phyloP scores from a whole-genome alignment of 768 basidiomycete genomes.

The Suillus spraguei region DNA sequence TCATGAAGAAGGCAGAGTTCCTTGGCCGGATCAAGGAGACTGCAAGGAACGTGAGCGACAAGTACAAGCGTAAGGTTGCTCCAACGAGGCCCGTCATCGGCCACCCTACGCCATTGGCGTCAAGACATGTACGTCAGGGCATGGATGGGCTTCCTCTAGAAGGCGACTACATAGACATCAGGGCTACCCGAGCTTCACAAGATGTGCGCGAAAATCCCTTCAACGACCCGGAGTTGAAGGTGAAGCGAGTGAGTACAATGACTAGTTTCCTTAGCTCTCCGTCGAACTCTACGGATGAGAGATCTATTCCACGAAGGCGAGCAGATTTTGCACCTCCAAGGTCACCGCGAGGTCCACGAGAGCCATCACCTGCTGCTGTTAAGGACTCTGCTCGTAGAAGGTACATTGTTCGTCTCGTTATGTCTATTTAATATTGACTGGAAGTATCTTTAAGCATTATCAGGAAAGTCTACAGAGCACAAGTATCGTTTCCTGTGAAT shows the following conservation, averaged over 20 bases:
- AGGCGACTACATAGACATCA: slow-evolving; percentile 37
- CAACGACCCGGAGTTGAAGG: slow-evolving; percentile 35
- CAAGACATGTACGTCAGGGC: slow-evolving; percentile 17
- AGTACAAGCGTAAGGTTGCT: slow-evolving; percentile 43
- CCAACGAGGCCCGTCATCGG: slow-evolving; percentile 55
- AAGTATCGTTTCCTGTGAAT: slow-evolving; percentile 37
- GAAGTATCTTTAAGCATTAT: slow-evolving; percentile 44
- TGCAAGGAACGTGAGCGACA: slow-evolving; percentile 70
- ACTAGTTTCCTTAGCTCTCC: slow-evolving; percentile 56
- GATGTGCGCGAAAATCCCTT: slow-evolving; percentile 41
- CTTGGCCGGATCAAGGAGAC: slow-evolving; percentile 62
- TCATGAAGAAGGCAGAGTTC: slow-evolving; percentile 75
- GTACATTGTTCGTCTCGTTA: slow-evolving; percentile 34
- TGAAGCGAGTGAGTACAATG: slow-evolving; percentile 41
- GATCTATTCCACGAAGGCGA: slow-evolving; percentile 67
- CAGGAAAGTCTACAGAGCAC: slow-evolving; percentile 58
- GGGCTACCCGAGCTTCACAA: slow-evolving; percentile 19
- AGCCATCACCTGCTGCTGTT: slow-evolving; percentile 21
- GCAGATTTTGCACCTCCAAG: slow-evolving; percentile 70
- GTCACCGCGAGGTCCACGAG: slow-evolving; percentile 41
- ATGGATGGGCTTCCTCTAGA: slow-evolving; percentile 29
- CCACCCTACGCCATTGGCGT: slow-evolving; percentile 51
- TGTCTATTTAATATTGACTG: slow-evolving; percentile 31
- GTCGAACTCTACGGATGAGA: slow-evolving; percentile 63
- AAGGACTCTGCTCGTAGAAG: slow-evolving; percentile 27